phyloP scores from a whole-genome alignment of 2,329 filamentous ascomycete species.

The Sporothrix mexicana region DNA sequence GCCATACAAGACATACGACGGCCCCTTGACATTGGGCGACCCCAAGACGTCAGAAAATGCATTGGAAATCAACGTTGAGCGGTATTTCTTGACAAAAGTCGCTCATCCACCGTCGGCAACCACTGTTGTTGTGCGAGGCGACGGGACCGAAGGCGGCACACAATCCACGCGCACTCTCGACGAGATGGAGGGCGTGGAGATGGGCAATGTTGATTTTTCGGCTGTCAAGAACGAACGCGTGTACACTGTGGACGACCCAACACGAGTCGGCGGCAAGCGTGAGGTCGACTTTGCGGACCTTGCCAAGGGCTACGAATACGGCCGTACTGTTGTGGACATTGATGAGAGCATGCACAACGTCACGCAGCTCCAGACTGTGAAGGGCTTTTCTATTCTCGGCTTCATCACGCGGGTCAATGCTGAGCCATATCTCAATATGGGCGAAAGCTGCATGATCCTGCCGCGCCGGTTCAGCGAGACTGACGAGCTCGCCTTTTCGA shows the following conservation, averaged over 20 bases:
- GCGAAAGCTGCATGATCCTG: constrained; percentile 77
- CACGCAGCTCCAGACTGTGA: constrained; percentile 80
- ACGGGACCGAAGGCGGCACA: constrained; percentile 56
- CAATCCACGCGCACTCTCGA: constrained; percentile 60
- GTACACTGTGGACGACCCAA: constrained; percentile 80
- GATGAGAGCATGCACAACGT: constrained; percentile 80
- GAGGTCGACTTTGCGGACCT: constrained; percentile 83
- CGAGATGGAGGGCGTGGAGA: constrained; percentile 56
- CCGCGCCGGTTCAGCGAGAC: constrained; percentile 79
- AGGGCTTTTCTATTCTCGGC: constrained; percentile 80
- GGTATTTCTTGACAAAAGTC: constrained; percentile 85
- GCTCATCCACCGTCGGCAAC: constrained; percentile 77
- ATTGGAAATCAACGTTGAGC: constrained; percentile 82
- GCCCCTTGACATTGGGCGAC: constrained; percentile 79
- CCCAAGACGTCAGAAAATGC: constrained; percentile 74
- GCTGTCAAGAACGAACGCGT: constrained; percentile 77
- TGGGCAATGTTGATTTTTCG: constrained; percentile 58
- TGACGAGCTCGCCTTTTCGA: constrained; percentile 83
- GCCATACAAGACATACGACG: constrained; percentile 80
- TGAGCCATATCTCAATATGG: constrained; percentile 84
- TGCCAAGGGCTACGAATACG: constrained; percentile 94
- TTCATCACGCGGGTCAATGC: constrained; percentile 79
- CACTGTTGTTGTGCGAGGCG: constrained; percentile 69
- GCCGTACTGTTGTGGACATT: constrained; percentile 92
- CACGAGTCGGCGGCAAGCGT: constrained; percentile 75